Percentiles rank a stretch among this genome's conserved stretches.
Conservation (phyloP, 2,329 filamentous ascomycete genomes). For the Pseudogymnoascus destructans region DNA sequence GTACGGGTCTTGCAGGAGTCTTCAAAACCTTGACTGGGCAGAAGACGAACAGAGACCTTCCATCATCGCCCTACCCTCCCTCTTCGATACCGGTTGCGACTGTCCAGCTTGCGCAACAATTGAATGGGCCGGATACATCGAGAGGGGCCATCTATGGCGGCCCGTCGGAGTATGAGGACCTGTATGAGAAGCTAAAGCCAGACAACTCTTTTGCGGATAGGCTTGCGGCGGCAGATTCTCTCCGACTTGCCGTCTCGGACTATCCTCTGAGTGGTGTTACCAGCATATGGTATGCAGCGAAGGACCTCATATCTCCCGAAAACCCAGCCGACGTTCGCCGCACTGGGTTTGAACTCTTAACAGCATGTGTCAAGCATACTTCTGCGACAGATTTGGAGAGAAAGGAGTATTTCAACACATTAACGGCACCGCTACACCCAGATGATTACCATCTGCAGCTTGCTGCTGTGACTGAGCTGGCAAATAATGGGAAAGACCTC, state of each 20-base stretch:
- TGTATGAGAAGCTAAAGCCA: slow-evolving; percentile 41
- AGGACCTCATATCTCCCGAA: slow-evolving; percentile 47
- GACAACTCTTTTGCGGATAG: slow-evolving; percentile 39
- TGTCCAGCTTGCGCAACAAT: slow-evolving; percentile 30
- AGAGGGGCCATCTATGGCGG: slow-evolving; percentile 30
- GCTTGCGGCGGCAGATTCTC: slow-evolving; percentile 42
- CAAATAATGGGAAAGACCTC: slow-evolving; percentile 46
- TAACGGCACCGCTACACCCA: slow-evolving; percentile 41
- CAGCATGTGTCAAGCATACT: slow-evolving; percentile 49
- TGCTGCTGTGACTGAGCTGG: slow-evolving; percentile 47
- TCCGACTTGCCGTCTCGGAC: slow-evolving; percentile 43
- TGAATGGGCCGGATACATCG: slow-evolving; percentile 31
- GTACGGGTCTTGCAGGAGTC: slow-evolving; percentile 44
- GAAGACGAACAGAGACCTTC: slow-evolving; percentile 39
- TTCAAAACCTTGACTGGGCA: slow-evolving; percentile 46
- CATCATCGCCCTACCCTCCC: slow-evolving; percentile 32
- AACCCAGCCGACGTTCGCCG: slow-evolving; percentile 41
- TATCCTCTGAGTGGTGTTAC: slow-evolving; percentile 36
- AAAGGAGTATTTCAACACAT: slow-evolving; percentile 49
- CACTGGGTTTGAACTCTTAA: slow-evolving; percentile 53
- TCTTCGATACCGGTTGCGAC: slow-evolving; percentile 27
- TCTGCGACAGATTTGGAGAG: slow-evolving; percentile 54
- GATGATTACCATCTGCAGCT: slow-evolving; percentile 57
- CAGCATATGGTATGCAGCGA: slow-evolving; percentile 50
- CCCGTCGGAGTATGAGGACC: slow-evolving; percentile 39